Base-by-base conservation (phyloP, 768 basidiomycete genomes). In the Pholiota microspora region DNA sequence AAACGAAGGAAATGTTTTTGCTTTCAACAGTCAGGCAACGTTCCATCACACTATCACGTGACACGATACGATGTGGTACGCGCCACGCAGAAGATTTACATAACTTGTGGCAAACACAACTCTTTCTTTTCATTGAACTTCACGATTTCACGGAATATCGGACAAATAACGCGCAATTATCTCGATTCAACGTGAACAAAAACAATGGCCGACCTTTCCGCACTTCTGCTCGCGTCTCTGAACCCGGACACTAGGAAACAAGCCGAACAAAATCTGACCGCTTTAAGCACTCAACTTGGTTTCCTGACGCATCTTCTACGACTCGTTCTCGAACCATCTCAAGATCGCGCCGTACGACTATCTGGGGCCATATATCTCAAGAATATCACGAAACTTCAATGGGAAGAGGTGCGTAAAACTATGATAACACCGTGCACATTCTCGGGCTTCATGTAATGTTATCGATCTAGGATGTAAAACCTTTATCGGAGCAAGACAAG, bases 341-440 rank as follows among this genome's bases (percentile, higher is more conserved):
- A 82, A 57, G 82, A 88, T 67, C 83, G 84, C 62, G 73, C 89
- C 0, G 81, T 90, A 28, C 76, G 94, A 64, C 84, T 96, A 51
- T 84, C 93, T 1, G 95, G 85, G 2, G 88, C 89, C 49, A 86
- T 98, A 29, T 94, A 90, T 72, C 85, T 97, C 60, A 98, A 98
- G 76, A 97, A 98, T 67, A 79, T 88, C 42, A 81, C 94, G 55
- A 94, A 90, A 69, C 77, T 82, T 24, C 80, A 87, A 73, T 98
- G 95, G 94, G 87, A 86, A 38, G 92, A 94, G 77, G 94, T 92
- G 42, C 24, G 81, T 73, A 28, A 52, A 42, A 16, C 21, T 18
- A 9, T 23, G 40, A 42, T 12, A 9, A 6, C 16, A 23, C 28
- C 29, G 45, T 18, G 9, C 18, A 32, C 21, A 36, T 34, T 45